These are phyloP conservation scores for Phytopythium boreale DNA, from an alignment of 352 stramenopile genomes.

Conservation along the genomic window DNA sequence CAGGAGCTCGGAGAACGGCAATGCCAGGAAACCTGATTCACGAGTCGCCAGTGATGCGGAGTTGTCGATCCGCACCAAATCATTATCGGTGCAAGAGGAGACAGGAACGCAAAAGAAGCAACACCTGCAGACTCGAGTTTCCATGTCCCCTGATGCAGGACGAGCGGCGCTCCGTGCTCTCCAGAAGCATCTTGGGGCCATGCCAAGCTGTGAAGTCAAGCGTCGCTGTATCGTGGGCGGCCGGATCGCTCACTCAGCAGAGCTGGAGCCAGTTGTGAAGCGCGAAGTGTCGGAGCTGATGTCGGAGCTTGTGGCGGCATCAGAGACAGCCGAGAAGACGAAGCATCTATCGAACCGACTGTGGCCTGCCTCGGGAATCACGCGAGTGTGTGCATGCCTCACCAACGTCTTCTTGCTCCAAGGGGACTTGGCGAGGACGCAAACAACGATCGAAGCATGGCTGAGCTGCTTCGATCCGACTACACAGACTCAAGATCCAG, in stretches of 20 bases:
- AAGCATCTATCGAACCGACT: constrained; percentile 51
- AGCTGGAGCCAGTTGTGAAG: constrained; percentile 60
- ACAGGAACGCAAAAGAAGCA: constrained; percentile 16
- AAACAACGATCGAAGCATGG: constrained; percentile 54
- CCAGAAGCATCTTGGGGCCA: constrained; percentile 65
- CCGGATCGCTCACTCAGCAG: constrained; percentile 50
- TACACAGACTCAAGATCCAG: constrained; percentile 42
- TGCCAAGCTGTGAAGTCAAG: constrained; percentile 69
- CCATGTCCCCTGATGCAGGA: constrained; percentile 48
- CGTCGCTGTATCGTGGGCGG: constrained; percentile 72
- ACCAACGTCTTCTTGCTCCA: constrained; percentile 74
- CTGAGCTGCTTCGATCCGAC: constrained; percentile 78
- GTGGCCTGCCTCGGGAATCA: constrained; percentile 80
- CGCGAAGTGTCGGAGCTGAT: constrained; percentile 63
- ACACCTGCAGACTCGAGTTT: constrained; percentile 27
- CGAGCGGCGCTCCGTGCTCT: constrained; percentile 59
- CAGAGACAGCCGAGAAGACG: constrained; percentile 60
- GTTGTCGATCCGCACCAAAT: constrained; percentile 2
- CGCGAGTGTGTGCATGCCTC: constrained; percentile 71
- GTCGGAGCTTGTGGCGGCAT: constrained; percentile 60
- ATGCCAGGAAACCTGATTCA: no score
- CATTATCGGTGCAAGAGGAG: neutral
- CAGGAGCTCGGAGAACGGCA: neutral
- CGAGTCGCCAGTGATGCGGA: neutral
- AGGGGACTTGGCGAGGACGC: constrained; percentile 55